Base-by-base conservation (phyloP, 139 green algal species). In the Tetratostichococcus sp. region DNA sequence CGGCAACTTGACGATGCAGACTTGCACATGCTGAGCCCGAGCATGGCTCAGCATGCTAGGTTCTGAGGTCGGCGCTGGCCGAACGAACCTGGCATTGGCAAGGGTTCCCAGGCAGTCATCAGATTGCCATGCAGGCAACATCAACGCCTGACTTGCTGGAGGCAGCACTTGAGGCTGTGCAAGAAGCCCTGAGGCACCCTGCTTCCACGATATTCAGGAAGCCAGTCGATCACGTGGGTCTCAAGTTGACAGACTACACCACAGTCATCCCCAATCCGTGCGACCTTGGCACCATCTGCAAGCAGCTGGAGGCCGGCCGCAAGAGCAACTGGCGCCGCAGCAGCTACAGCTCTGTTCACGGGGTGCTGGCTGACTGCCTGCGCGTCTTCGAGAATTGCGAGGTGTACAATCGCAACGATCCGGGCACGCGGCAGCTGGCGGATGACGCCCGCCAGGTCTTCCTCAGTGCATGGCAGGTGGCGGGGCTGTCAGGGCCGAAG, bases 181-280 rank as follows among this genome's bases (percentile, higher is more conserved):
- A 34, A 2, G 30, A 68, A 26, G 6, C 22, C 26, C 28, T 89
- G 79, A 71, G 72, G 43, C 74, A 83, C 32, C 65, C 74, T 57
- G 39, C n/a, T 1, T 62, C 77, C 5, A 70, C 75, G 32, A 67
- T 89, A 16, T 92, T 92, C 72, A 80, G 82, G 30, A 33, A 82
- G 31, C 83, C 88, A 30, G 88, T 92, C n/a, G 83, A 91, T 50
- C 69, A 80, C 25, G 70, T 80, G 21, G 74, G 59, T 6, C 65
- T 89, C 3, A 76, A 75, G 6, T 35, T 94, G 28, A 75, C 80
- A 1, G 90, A 93, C 72, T 95, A 95, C 74, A 80, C 75, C 73
- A 81, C 91, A 39, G 80, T 93, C 25, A 71, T 91, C 35, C 74
- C 80, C 62, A 34, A 76, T 34, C 86, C 86, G 35, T 78, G 81